Evolutionary conservation across 106 monocot species (phyloP).

Genomic region (Dendrobium officinale): DNA sequence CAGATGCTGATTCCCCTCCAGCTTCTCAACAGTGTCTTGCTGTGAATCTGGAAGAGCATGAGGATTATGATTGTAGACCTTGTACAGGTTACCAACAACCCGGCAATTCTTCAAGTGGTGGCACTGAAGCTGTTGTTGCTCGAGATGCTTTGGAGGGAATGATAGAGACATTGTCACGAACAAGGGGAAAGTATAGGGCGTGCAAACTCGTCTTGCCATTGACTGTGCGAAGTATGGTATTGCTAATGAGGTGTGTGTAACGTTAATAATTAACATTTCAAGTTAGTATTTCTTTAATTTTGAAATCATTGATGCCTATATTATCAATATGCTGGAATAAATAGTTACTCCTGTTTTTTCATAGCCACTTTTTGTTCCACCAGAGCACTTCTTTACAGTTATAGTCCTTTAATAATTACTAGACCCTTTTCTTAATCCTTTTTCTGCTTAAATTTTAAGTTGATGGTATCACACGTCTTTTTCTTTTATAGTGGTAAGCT

Average conservation of each 20-base stretch:
- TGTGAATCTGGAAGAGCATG: conserved; percentile 21
- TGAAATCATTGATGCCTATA: not conserved
- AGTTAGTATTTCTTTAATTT: not conserved
- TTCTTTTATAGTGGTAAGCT: not conserved
- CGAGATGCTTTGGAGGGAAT: conserved; percentile 93
- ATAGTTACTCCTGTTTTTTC: not conserved
- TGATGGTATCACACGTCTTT: not conserved
- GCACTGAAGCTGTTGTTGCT: conserved; percentile 77
- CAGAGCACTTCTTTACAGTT: not conserved
- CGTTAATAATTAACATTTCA: not conserved
- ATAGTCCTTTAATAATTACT: not conserved
- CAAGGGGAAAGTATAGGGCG: conserved; percentile 96
- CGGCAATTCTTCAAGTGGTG: conserved; percentile 63
- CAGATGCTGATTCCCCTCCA: conserved; percentile 34
- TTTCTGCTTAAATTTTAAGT: not conserved
- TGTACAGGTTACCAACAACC: conserved; percentile 36
- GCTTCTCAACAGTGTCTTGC: conserved; percentile 12
- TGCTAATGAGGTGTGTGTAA: conserved; percentile 54
- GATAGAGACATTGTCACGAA: conserved; percentile 86
- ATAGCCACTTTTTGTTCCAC: not conserved
- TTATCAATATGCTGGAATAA: not conserved
- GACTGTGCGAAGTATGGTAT: conserved; percentile 95
- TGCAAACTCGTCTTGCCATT: conserved; percentile 82
- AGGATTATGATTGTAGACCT: conserved; percentile 31
- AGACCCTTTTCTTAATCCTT: not conserved